Evolutionary conservation across 1,284 basidiomycete genomes (phyloP), one percentile per base, ranked within the genome.

Genomic region (Meira miltonrushii): DNA sequence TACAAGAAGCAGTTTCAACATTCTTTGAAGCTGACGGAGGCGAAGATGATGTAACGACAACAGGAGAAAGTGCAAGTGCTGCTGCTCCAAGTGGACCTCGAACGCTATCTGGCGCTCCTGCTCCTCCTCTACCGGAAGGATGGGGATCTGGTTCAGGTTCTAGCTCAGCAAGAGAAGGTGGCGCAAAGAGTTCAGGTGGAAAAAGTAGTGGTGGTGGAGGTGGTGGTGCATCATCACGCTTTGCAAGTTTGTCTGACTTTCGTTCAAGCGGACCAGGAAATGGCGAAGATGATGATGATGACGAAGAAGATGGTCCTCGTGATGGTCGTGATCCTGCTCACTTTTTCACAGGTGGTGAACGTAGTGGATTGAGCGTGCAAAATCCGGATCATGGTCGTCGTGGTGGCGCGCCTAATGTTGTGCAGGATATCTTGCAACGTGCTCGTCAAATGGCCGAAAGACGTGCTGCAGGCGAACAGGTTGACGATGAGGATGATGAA

Each of bases 331-430:
- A 72, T 38, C 71, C 74, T 43, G 64, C 72, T 48, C 74, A 79
- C 55, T 64, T 77, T 44, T 79, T 66, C 60, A 66, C 78, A 11
- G 78, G 78, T 12, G 78, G 78, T 21, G 77, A 77, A 57, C 66
- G 69, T 28, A 96, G 92, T 79, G 94, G 92, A 0, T 83, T 98
- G 40, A 89, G 88, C 2, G 85, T 98, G 0, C 85, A 95, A 79
- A 91, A 92, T 74, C 94, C 93, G 2, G 77, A 80, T 84, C 86
- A 64, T 79, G 80, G 23, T 72, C 68, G 15, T 79, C 77, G 19
- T 67, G 82, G 8, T 83, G 85, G 11, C 87, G 86, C 11, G 85
- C 86, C 9, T 62, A 81, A 86, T 65, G 80, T 91, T 62, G 89
- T 97, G 4, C 82, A 86, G 47, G 87, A 91, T 69, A 86, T 97